Evolutionary conservation across 768 basidiomycete genomes (phyloP).

Genomic region (Suillus decipiens): DNA sequence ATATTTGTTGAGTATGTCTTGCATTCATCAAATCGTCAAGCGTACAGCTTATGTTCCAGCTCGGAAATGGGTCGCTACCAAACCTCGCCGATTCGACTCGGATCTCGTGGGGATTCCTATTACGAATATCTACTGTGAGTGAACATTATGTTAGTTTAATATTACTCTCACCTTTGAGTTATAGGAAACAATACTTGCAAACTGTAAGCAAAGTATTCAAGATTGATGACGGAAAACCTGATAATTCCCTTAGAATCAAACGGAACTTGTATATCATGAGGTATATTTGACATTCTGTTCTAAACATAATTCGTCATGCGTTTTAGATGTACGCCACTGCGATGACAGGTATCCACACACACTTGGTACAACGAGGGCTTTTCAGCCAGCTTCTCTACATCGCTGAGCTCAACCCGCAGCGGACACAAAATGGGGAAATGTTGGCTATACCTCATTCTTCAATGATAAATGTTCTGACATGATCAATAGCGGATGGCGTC

Average conservation of each 20-base stretch:
- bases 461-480: neutral
- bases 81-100: slow-evolving; percentile 79
- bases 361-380: slow-evolving; percentile 68
- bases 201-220: slow-evolving; percentile 25
- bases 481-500: slow-evolving; percentile 56
- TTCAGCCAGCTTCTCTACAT: slow-evolving; percentile 71
- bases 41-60: slow-evolving; percentile 33
- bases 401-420: slow-evolving; percentile 74
- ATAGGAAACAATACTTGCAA: slow-evolving; percentile 35
- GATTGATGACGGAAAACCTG: slow-evolving; percentile 2
- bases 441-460: slow-evolving; percentile 25
- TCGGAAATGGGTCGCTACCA: slow-evolving; percentile 54
- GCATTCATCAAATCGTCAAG: neutral
- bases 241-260: slow-evolving; percentile 51
- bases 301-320: slow-evolving; percentile 10
- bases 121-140: slow-evolving; percentile 87
- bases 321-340: slow-evolving; percentile 85
- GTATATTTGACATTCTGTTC: slow-evolving; percentile 40
- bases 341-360: slow-evolving; percentile 77
- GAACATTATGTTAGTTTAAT: neutral
- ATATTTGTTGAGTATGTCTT: slow-evolving; percentile 77
- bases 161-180: slow-evolving; percentile 7
- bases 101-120: slow-evolving; percentile 90
- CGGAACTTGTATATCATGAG: slow-evolving; percentile 75
- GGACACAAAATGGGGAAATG: slow-evolving; percentile 33